Conservation (phyloP, 1,284 basidiomycete species). For the Leccinum solheimii region DNA sequence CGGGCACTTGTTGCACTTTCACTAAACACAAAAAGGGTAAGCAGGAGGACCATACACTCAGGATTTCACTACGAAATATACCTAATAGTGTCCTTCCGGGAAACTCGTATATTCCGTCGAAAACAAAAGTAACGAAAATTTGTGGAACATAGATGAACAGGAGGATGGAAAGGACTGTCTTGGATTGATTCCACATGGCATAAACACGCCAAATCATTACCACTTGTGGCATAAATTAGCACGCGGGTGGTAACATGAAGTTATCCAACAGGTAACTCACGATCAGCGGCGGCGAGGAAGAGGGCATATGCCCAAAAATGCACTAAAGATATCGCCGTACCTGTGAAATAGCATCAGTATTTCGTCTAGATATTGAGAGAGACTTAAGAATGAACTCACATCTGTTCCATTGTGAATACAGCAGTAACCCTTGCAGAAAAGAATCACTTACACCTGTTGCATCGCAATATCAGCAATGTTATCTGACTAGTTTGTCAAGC, state of each 20-base stretch:
- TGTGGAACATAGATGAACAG: constrained; percentile 2
- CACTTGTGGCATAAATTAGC: constrained; percentile 6
- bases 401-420: not conserved
- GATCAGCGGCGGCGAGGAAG: constrained; percentile 15
- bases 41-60: not conserved
- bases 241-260: not conserved
- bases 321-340: not conserved
- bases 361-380: too few relatives aligned
- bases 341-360: not conserved
- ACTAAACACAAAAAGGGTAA: not conserved
- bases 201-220: constrained; percentile 20
- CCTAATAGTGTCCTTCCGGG: constrained; percentile 4
- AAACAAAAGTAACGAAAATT: constrained; percentile 5
- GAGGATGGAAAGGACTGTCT: constrained; percentile 5
- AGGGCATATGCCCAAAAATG: constrained; percentile 14
- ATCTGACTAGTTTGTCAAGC: not conserved
- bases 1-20: not conserved
- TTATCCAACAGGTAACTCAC: not conserved
- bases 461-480: not conserved
- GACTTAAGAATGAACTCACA: constrained; percentile 3
- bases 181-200: constrained; percentile 16
- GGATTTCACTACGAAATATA: not conserved
- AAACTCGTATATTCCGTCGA: constrained; percentile 5
- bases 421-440: not conserved
- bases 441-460: constrained; percentile 5